These are phyloP conservation scores for Kluyveromyces dobzhanskii DNA, from an alignment of 805 yeast genomes.

Conservation along the genomic window DNA sequence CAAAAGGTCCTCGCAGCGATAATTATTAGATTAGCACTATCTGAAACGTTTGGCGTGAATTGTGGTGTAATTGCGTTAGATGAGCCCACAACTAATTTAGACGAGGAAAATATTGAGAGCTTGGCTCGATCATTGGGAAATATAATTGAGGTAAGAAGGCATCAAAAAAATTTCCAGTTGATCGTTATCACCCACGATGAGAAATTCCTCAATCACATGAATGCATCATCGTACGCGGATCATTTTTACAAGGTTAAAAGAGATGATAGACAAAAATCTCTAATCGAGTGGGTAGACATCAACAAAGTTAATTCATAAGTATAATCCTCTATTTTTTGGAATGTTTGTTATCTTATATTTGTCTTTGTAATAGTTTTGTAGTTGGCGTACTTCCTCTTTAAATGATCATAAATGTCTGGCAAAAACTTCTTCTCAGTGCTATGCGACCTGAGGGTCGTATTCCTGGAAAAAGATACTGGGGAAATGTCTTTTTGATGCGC, in stretches of 20 bases:
- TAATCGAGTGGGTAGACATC: conserved; percentile 53
- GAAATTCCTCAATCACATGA: conserved; percentile 74
- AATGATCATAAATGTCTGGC: background rate
- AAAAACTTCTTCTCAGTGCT: no score
- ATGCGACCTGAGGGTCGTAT: no score
- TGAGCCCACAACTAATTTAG: conserved; percentile 96
- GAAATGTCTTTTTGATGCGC: conserved; percentile 1
- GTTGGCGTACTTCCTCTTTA: background rate
- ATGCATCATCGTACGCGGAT: conserved; percentile 78
- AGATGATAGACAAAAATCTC: conserved; percentile 73
- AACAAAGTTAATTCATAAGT: conserved; percentile 27
- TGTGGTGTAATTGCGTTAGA: conserved; percentile 96
- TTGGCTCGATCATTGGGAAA: conserved; percentile 71
- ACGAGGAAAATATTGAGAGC: conserved; percentile 79
- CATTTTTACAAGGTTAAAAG: conserved; percentile 77
- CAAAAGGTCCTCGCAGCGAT: conserved; percentile 92
- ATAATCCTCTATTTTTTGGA: background rate
- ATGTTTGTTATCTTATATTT: conserved; percentile 2
- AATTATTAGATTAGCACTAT: conserved; percentile 80
- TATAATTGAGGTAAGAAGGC: conserved; percentile 65
- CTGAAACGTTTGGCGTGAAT: conserved; percentile 90
- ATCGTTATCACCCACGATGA: conserved; percentile 97
- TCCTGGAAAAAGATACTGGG: no score
- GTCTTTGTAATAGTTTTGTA: background rate
- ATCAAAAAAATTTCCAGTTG: conserved; percentile 83